phyloP scores from a whole-genome alignment of 2,329 filamentous ascomycete genomes.

The Cephalotrichum gorgonifer region DNA sequence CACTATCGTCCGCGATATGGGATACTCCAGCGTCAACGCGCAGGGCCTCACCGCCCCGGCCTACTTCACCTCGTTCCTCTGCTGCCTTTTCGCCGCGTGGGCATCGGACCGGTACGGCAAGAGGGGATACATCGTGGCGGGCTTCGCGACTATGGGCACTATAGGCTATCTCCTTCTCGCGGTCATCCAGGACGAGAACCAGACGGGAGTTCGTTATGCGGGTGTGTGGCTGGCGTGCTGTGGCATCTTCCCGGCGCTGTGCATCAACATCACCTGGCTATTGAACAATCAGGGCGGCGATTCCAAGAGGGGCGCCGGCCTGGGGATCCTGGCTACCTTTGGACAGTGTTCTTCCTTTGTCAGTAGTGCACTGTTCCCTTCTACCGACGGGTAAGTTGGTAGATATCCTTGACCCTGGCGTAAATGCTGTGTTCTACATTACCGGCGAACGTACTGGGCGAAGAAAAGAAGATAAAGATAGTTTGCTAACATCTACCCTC shows the following conservation, averaged over 20 bases:
- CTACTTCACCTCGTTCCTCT: conserved; percentile 27
- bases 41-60: conserved; percentile 29
- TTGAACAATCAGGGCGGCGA: conserved; percentile 19
- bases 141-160: conserved; percentile 11
- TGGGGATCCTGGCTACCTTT: conserved; percentile 14
- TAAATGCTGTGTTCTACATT: too few relatives aligned
- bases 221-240: conserved; percentile 24
- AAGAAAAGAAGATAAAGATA: neutral
- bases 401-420: neutral
- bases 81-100: conserved; percentile 17
- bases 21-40: conserved; percentile 24
- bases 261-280: conserved; percentile 19
- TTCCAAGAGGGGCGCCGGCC: conserved; percentile 16
- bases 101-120: conserved; percentile 23
- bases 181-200: conserved; percentile 11
- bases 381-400: conserved; percentile 11
- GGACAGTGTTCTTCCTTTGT: conserved; percentile 20
- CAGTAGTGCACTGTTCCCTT: conserved; percentile 15
- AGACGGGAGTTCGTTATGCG: conserved; percentile 20
- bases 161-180: conserved; percentile 20
- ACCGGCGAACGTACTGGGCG: neutral
- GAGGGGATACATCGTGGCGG: conserved; percentile 21
- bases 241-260: conserved; percentile 19
- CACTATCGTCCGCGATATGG: conserved; percentile 28
- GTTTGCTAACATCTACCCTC: too few relatives aligned